phyloP scores from a whole-genome alignment of 2,329 filamentous ascomycete genomes.

The Magnaporthiopsis incrustans region DNA sequence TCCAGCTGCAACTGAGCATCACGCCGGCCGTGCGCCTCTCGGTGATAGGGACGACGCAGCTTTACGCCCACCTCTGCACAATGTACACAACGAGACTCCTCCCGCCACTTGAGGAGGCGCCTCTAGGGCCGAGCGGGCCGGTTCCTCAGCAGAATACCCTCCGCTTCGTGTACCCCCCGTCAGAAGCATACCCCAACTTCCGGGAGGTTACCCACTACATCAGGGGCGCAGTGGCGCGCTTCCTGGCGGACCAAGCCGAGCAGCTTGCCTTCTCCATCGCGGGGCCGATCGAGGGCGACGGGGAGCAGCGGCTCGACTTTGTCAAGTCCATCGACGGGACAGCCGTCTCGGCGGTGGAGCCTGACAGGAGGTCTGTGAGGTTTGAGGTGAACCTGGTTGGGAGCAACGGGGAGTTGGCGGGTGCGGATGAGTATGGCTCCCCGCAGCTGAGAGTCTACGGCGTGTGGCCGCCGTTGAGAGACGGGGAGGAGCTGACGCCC shows the following conservation, averaged over 20 bases:
- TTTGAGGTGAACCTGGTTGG: conserved; percentile 2
- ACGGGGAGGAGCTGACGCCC: background rate
- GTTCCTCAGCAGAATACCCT: conserved; percentile 1
- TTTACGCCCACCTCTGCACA: conserved; percentile 35
- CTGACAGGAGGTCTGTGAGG: background rate
- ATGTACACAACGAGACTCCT: conserved; percentile 34
- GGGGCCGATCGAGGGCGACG: conserved; percentile 12
- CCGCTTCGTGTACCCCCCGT: conserved; percentile 2
- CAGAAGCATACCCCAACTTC: conserved; percentile 35
- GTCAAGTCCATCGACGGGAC: conserved; percentile 6
- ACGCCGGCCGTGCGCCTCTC: conserved; percentile 33
- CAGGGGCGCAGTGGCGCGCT: conserved; percentile 31
- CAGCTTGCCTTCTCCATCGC: conserved; percentile 17
- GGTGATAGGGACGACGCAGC: conserved; percentile 36
- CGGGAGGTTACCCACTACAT: conserved; percentile 38
- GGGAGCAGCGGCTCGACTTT: conserved; percentile 5
- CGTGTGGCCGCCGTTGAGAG: conserved; percentile 10
- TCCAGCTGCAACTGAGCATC: conserved; percentile 36
- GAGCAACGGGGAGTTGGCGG: background rate
- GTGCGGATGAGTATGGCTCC: conserved; percentile 2
- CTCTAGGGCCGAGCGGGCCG: conserved; percentile 9
- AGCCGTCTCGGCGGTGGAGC: conserved; percentile 2
- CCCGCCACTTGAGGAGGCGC: conserved; percentile 18
- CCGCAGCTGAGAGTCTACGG: conserved; percentile 12
- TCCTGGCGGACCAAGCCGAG: conserved; percentile 26